These are phyloP conservation scores for Cinchona pubescens DNA, from an alignment of 257 asterid species.

Conservation along the genomic window DNA sequence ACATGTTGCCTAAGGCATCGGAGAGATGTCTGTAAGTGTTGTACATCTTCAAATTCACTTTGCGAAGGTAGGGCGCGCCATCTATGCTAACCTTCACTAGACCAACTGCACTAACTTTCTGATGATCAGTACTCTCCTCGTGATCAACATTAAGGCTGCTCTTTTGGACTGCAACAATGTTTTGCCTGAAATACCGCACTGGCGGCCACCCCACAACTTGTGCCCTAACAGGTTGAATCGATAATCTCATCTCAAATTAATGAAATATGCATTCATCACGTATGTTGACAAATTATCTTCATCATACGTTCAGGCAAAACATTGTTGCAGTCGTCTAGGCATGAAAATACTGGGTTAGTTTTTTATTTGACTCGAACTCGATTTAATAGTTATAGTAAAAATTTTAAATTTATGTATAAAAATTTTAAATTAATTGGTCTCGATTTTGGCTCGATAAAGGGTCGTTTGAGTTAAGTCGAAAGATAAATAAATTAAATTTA, in stretches of 20 bases:
- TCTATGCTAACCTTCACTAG: conserved; percentile 84
- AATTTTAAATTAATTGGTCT: no score
- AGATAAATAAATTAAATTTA: no score
- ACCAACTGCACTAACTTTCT: conserved; percentile 20
- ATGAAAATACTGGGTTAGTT: no score
- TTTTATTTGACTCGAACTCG: no score
- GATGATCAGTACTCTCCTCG: conserved; percentile 40
- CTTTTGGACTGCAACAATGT: conserved; percentile 48
- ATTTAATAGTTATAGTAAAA: no score
- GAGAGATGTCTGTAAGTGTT: conserved; percentile 59
- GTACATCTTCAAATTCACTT: conserved; percentile 70
- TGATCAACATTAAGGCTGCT: no score
- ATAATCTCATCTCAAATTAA: not conserved
- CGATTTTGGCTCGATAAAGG: no score
- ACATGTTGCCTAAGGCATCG: conserved; percentile 69
- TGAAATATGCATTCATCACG: no score
- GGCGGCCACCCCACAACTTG: conserved; percentile 97
- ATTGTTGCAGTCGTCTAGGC: no score
- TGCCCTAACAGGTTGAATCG: conserved; percentile 37
- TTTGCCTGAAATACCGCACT: conserved; percentile 66
- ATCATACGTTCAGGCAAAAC: no score
- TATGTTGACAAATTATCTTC: not conserved
- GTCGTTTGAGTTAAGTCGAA: no score
- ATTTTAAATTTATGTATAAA: no score
- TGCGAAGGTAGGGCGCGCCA: conserved; percentile 88